Conservation (phyloP, 2,329 filamentous ascomycete species). For the Ophiostoma sp. region DNA sequence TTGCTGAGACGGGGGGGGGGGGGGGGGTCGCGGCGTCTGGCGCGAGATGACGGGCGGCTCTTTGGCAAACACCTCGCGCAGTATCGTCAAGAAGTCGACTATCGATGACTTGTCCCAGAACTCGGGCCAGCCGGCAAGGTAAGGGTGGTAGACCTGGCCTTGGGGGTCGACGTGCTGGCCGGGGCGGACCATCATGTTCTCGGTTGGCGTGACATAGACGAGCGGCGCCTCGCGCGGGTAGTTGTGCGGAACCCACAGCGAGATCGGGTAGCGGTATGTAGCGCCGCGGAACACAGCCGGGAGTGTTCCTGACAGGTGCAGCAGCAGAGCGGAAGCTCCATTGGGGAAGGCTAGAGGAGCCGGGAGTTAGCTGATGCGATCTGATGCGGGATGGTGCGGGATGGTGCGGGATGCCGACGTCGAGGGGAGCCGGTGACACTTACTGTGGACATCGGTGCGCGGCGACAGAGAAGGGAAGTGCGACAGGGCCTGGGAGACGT, state of each 20-base stretch:
- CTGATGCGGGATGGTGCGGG: neutral
- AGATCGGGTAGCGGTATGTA: slow-evolving; percentile 84
- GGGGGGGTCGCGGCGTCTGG: slow-evolving; percentile 39
- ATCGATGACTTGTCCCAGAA: slow-evolving; percentile 92
- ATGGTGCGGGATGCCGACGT: slow-evolving; percentile 29
- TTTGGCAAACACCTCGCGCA: slow-evolving; percentile 85
- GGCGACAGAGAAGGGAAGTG: slow-evolving; percentile 75
- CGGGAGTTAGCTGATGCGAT: too few relatives aligned
- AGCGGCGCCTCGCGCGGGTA: slow-evolving; percentile 85
- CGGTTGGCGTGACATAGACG: slow-evolving; percentile 80
- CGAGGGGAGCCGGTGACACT: neutral
- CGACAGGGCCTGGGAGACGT: slow-evolving; percentile 76
- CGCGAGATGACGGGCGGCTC: slow-evolving; percentile 85
- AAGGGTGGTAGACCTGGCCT: slow-evolving; percentile 91
- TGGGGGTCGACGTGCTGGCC: slow-evolving; percentile 94
- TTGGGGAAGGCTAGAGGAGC: slow-evolving; percentile 68
- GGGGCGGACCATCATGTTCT: slow-evolving; percentile 81
- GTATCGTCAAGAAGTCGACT: slow-evolving; percentile 71
- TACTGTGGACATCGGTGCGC: slow-evolving; percentile 93
- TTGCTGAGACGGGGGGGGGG: slow-evolving; percentile 27
- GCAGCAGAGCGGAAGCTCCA: slow-evolving; percentile 76
- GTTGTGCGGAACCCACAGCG: slow-evolving; percentile 85
- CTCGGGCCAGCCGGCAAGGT: slow-evolving; percentile 80
- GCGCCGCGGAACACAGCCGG: slow-evolving; percentile 87
- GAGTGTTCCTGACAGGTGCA: slow-evolving; percentile 80